Base-by-base conservation (phyloP, 108 stramenopile genomes). In the Skeletonema menzelii region DNA sequence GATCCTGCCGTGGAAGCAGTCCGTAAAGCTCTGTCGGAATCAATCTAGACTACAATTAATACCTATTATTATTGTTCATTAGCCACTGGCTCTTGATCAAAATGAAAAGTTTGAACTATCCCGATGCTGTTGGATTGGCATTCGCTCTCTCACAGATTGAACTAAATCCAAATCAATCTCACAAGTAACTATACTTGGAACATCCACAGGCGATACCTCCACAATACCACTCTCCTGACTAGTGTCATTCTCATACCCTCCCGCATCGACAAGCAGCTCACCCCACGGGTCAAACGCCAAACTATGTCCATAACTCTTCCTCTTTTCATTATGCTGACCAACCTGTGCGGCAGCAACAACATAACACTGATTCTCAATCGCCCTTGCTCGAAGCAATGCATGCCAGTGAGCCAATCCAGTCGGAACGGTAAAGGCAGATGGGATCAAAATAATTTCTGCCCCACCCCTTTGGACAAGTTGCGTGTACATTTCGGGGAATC, bases 331-430 rank as follows among this genome's bases (percentile, higher is more conserved):
- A 82, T 96, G 95, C 59, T 68, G 62, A 10, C 98, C 98, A 38
- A 62, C 80, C 60, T 99, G 98, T 3, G 98, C 98, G n/a, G 98
- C 96, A 5, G 98, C 98, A 4, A 99, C 32, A 19, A 99, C 93
- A 69, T 93, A 98, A 56, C 91, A 95, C 68, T 99, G 98, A 49
- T 70, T 94, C 85, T 99, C 98, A 35, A 98, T 93, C 7, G 98
- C 98, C 5, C 98, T 84, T 27, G 97, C 96, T 76, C 83, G 67
- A 14, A 97, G 71, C 35, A 97, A 76, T 17, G 88, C 74, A 70
- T 99, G 97, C 98, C 98, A 99, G 84, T 99, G 98, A 0, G 97
- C 97, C 12, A 69, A 69, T 7, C 98, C 98, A n/a, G 98, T 99
- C 10, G 95, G 94, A 2, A 96, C 88, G 3, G 97, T 99, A 74